These are phyloP conservation scores for Vitis vinifera DNA, from an alignment of 164 flowering plant species.

Conservation along the genomic window DNA sequence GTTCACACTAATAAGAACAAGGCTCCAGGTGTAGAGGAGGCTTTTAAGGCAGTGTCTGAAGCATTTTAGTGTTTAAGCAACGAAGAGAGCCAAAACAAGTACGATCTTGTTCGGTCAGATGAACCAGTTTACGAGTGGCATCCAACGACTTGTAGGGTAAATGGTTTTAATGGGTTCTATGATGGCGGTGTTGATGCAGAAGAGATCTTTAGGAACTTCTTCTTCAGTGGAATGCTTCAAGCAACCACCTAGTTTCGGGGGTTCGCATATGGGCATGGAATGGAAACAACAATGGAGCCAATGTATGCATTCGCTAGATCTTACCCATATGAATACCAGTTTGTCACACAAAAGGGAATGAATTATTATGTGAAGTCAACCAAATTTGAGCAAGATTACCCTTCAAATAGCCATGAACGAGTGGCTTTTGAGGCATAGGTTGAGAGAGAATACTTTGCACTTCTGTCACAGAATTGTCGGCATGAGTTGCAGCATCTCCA, in stretches of 20 bases:
- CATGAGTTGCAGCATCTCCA: slow-evolving; percentile 65
- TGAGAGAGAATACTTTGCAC: slow-evolving; percentile 56
- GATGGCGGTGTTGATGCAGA: slow-evolving; percentile 80
- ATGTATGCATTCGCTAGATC: slow-evolving; percentile 51
- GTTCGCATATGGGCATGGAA: slow-evolving; percentile 61
- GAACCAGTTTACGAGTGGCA: slow-evolving; percentile 54
- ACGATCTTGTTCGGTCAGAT: slow-evolving; percentile 67
- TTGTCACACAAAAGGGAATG: slow-evolving; percentile 58
- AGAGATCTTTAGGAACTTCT: slow-evolving; percentile 90
- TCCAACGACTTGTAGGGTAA: slow-evolving; percentile 26
- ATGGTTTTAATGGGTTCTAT: slow-evolving; percentile 67
- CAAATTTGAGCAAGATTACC: slow-evolving; percentile 72
- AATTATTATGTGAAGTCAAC: slow-evolving; percentile 64
- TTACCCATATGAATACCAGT: slow-evolving; percentile 45
- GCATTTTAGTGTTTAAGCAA: slow-evolving; percentile 87
- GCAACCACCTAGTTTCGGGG: slow-evolving; percentile 62
- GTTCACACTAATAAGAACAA: slow-evolving; percentile 66
- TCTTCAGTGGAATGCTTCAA: slow-evolving; percentile 67
- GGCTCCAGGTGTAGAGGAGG: slow-evolving; percentile 94
- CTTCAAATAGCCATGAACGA: slow-evolving; percentile 44
- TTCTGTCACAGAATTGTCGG: slow-evolving; percentile 66
- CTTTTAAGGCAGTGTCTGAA: slow-evolving; percentile 84
- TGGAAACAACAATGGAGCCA: slow-evolving; percentile 62
- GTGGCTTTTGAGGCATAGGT: slow-evolving; percentile 42
- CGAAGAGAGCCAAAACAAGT: slow-evolving; percentile 64